Base-by-base conservation (phyloP, 768 basidiomycete genomes). In the Chalciporus sphaerocephalus region DNA sequence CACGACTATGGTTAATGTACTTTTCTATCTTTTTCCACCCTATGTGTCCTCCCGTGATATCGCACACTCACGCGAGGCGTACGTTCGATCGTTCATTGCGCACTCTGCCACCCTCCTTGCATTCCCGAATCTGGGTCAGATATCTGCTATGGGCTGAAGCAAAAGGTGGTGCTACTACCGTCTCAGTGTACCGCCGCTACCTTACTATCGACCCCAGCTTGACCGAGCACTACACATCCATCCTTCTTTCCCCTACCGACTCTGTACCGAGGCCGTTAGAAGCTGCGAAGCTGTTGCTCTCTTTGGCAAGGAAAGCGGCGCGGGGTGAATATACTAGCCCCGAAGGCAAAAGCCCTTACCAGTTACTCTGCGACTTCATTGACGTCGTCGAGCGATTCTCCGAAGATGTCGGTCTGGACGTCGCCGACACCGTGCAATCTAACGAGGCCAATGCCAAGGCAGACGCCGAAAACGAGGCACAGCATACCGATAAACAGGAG, bases 21-120 rank as follows among this genome's bases (percentile, higher is more conserved):
- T 73, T 92, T 38, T 87, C 90, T 44, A 74, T 96, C 42, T 89
- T 98, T 68, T 79, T 79, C 53, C 96, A 99, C 60, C 90, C 92
- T 1, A 71, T 78, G 40, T 97, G 94, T 61, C 95, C 96, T 4
- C 72, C 94, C 5, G 61, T 79, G 18, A 73, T 98, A 45, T 85
- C 88, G 13, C 75, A 90, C 61, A 89, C 93, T 0, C 95, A 98
- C 68, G 94, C 92, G 15, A 82, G 96, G 17, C 79, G 85, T 50
- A 96, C 94, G 1, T 98, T 87, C 62, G 96, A 99, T 69, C 83
- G 96, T 32, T 90, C 94, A 2, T 68, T 99, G 22, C 88, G 95
- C 41, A 93, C 94, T 1, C 78, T 99, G 7, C 88, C 93, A 12
- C 93, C 94, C 2, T 93, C 92, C 38, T 72, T 97, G 17, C 96